Evolutionary conservation across 306 rosid species (phyloP).

Genomic region (Abrus pulchellus): DNA sequence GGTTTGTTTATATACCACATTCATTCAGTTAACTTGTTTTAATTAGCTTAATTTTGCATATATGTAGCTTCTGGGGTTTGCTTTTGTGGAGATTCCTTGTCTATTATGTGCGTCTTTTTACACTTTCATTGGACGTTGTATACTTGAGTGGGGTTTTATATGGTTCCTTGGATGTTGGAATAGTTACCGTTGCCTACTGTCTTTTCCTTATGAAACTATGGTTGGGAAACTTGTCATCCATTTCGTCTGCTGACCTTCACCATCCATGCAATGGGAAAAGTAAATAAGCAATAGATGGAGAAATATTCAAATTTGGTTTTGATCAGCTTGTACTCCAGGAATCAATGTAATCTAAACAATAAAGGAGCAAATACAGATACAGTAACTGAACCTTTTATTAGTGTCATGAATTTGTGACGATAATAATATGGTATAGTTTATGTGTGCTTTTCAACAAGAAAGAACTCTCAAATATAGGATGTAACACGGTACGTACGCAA

Average conservation of each 20-base stretch:
- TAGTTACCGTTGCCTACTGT: slow-evolving; percentile 26
- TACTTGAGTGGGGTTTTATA: slow-evolving; percentile 21
- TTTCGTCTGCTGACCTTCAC: background rate
- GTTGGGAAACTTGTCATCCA: background rate
- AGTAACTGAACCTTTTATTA: too few species aligned
- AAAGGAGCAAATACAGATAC: too few species aligned
- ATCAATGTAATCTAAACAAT: too few species aligned
- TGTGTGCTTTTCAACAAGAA: too few species aligned
- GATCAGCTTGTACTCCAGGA: too few species aligned
- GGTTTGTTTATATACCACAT: slow-evolving; percentile 50
- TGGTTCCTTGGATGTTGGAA: slow-evolving; percentile 44
- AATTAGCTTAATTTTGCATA: background rate
- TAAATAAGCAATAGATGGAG: background rate
- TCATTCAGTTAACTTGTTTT: background rate
- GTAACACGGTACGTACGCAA: too few species aligned
- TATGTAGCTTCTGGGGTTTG: slow-evolving; percentile 13
- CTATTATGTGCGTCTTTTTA: background rate
- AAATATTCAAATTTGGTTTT: background rate
- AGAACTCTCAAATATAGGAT: too few species aligned
- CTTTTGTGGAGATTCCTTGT: slow-evolving; percentile 32
- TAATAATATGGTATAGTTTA: too few species aligned
- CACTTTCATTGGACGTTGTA: background rate
- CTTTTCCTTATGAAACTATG: background rate
- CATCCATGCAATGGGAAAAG: background rate
- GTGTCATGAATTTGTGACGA: too few species aligned